A percentile compares a stretch with the other conserved stretches of the same genome.
These are phyloP conservation scores for Candida nanaspora DNA, from an alignment of 805 yeast genomes.

Conservation along the genomic window DNA sequence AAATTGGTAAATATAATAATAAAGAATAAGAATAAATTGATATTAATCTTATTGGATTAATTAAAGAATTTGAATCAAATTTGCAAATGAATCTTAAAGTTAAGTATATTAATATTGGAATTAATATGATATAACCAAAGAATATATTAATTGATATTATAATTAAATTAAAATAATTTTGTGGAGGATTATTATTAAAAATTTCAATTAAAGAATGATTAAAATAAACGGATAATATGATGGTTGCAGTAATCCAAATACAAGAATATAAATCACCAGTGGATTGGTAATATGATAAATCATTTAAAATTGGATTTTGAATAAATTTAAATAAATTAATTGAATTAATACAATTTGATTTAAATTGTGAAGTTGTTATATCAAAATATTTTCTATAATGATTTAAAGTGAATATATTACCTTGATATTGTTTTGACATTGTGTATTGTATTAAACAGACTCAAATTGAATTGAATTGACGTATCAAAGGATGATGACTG, in stretches of 20 bases:
- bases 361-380: constrained; percentile 57
- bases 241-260: constrained; percentile 83
- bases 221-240: constrained; percentile 67
- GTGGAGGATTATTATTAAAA: constrained; percentile 36
- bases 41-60: constrained; percentile 51
- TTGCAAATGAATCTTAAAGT: constrained; percentile 47
- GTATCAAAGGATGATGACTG: no score
- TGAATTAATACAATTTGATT: constrained; percentile 44
- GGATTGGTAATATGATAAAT: constrained; percentile 42
- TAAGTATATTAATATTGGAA: constrained; percentile 53
- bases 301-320: constrained; percentile 34
- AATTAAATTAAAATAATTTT: constrained; percentile 53
- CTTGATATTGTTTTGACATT: constrained; percentile 23
- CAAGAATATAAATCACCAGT: constrained; percentile 78
- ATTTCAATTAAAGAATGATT: constrained; percentile 65
- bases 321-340: constrained; percentile 44
- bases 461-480: no score
- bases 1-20: constrained; percentile 79
- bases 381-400: constrained; percentile 65
- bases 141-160: constrained; percentile 63
- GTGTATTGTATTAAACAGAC: no score
- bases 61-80: constrained; percentile 33
- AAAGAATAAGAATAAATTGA: constrained; percentile 84
- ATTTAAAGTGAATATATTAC: constrained; percentile 46
- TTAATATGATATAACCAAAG: constrained; percentile 66